These are phyloP conservation scores for Jasminum sambac DNA, from an alignment of 257 asterid genomes.

Conservation along the genomic window DNA sequence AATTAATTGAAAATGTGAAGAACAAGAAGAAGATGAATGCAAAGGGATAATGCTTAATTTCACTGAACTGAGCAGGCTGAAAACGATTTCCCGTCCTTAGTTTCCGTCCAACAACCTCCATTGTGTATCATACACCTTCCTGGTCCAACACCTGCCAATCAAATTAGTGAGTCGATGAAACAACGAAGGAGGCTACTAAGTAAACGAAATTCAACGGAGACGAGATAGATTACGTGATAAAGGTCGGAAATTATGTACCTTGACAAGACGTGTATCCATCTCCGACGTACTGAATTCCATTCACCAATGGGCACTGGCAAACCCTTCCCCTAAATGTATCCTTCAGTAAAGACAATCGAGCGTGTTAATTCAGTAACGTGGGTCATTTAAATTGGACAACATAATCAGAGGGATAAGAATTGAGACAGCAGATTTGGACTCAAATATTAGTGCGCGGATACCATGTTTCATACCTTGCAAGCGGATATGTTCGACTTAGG, in stretches of 20 bases:
- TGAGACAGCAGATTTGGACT: no score
- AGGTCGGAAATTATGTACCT: slow-evolving; percentile 40
- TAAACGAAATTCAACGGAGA: no score
- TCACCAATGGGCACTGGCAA: slow-evolving; percentile 75
- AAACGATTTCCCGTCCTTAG: slow-evolving; percentile 47
- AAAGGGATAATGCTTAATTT: background rate
- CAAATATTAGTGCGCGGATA: no score
- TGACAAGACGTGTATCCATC: slow-evolving; percentile 79
- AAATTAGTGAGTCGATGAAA: background rate
- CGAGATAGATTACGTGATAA: no score
- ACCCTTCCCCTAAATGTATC: slow-evolving; percentile 93
- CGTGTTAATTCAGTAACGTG: no score
- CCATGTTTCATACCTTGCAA: slow-evolving; percentile 56
- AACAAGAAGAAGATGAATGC: no score
- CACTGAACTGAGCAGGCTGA: slow-evolving; percentile 82
- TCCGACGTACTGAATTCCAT: slow-evolving; percentile 76
- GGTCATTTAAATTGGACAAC: no score
- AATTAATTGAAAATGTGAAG: no score
- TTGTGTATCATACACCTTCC: slow-evolving; percentile 77
- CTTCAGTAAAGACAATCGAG: slow-evolving; percentile 30
- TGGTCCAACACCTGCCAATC: slow-evolving; percentile 72
- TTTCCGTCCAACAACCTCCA: slow-evolving; percentile 88
- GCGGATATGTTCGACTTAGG: slow-evolving; percentile 66
- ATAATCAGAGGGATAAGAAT: no score
- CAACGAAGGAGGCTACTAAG: background rate